Evolutionary conservation across 345 rosid genomes (phyloP), one percentile per base, ranked within the genome.

Genomic region (Sisymbrium altissimum): DNA sequence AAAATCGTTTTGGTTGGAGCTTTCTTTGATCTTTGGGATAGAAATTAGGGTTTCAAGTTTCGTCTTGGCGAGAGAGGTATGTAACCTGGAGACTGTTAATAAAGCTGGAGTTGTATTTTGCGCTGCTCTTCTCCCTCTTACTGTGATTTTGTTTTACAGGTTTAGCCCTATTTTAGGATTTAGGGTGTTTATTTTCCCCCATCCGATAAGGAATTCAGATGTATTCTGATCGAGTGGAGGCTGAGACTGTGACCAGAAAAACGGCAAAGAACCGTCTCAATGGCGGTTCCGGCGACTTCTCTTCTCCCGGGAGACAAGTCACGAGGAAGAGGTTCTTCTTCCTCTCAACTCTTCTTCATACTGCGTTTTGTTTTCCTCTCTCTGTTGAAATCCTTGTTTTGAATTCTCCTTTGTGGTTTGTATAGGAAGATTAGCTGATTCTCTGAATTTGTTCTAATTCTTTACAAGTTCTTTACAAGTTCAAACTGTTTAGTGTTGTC

Each of bases 181-280:
- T 66, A 21, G 66, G 50, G n/a, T 32, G 9, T 13, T 43, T 13
- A n/a, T 12, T 13, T 12, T 5, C 0, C 7, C 15, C 7, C 1
- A 15, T 53, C n/a, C 46, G 9, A 14, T 14, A 33, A 66, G 60
- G 46, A 10, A 27, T 46, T 8, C 70, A 71, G 63, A 93, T 93
- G 98, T 90, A 93, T 73, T 92, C 97, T 68, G 97, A 93, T 86
- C 89, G 83, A 59, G 86, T 84, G 64, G 92, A 84, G 70, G 85
- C 83, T 41, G 36, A 29, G 17, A 18, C 54, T 68, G 83, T 72
- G 11, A 81, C 69, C 54, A 82, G 71, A 54, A 78, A 77, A 80
- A 82, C 96, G 5, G 72, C 82, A 12, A 85, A 82, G 84, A 94
- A 82, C 35, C 91, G 96, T 27, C 87, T 88, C 70, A 86, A 82